Base-by-base conservation (phyloP, 73 alveolate genomes). In the Paramecium pentaurelia region DNA sequence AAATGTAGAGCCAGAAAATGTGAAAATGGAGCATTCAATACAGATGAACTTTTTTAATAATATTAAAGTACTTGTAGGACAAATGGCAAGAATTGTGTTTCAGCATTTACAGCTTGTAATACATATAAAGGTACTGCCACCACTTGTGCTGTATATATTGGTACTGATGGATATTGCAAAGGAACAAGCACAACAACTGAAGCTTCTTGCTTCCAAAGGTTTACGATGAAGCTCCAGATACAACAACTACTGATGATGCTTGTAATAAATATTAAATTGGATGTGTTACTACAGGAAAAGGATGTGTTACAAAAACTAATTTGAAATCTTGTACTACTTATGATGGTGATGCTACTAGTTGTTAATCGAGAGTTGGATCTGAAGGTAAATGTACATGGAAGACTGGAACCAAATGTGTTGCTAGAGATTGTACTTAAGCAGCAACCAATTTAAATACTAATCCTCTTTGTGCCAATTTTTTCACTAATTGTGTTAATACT, bases 351-450 rank as follows among this genome's bases (percentile, higher is more conserved):
- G n/a, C 59, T 9, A 71, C 36, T 8, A 71, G 60, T 71, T 71
- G 86, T n/a, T 34, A 30, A 28, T 30, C 60, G 1, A 34, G 59
- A 34, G 58, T 71, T 0, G 86, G 86, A 71, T 34, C 60, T 12
- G 86, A 71, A 20, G 86, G 86, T n/a, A 77, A 77, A 42, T 77
- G 90, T 44, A 40, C 73, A 18, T 77, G 42, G 42, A 60, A 25
- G 32, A 40, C 75, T 40, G 90, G 90, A 77, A 42, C 90, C 12
- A 77, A 32, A 22, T 77, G 90, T 4, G 47, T 44, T 27, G 90
- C 90, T 34, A 30, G 86, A 71, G 44, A 34, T 20, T 71, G 86
- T 71, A 11, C 60, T 1, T 18, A n/a, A 10, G 86, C 86, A 10
- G 38, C 86, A 20, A 12, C 42, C 12, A 37, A 14, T 30, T 64